Base-by-base conservation (phyloP, 352 stramenopile genomes). In the Phytophthora cactorum region DNA sequence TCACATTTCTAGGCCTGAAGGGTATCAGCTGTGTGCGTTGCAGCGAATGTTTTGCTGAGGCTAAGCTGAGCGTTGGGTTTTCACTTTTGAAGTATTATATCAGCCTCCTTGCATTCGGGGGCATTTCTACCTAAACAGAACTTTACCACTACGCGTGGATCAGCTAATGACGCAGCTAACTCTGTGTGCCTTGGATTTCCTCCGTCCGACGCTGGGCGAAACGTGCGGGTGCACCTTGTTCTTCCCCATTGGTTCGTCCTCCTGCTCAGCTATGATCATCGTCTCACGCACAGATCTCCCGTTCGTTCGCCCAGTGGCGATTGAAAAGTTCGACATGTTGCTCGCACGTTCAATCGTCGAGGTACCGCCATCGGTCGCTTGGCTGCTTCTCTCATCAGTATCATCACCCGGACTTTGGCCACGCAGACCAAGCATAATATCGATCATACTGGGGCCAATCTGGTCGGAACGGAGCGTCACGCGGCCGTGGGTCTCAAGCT, bases 401-500 rank as follows among this genome's bases (percentile, higher is more conserved):
- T 86, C 70, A 22, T 89, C 72, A 25, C 59, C 57, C 0, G 66
- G 66, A 9, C 73, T 60, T 32, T 86, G 71, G 3, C 81, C 83
- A 27, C 78, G 79, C 14, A 91, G 70, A 10, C 81, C 78, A 45
- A 86, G 71, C 83, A 91, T 91, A 46, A 91, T 72, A 43, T 91
- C 83, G 34, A 90, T 89, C 83, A 91, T 91, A 51, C 83, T 91
- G 12, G 83, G 83, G 0, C 83, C 83, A 15, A 90, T 82, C 22
- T 88, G 78, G 17, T 83, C 75, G 2, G 75, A 84, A 15, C 83
- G 73, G 43, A 91, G 77, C 34, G 83, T 90, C 68, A 90, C 78
- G 8, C 80, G 69, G 1, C 83, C 83, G 51, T 89, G 79, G 27
- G 81, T 77, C 43, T 90, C 83, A 11, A 81, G 45, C 60, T 91